phyloP scores from a whole-genome alignment of 1,139 yeast species.

The Nakaseomyces uthaithaninus region DNA sequence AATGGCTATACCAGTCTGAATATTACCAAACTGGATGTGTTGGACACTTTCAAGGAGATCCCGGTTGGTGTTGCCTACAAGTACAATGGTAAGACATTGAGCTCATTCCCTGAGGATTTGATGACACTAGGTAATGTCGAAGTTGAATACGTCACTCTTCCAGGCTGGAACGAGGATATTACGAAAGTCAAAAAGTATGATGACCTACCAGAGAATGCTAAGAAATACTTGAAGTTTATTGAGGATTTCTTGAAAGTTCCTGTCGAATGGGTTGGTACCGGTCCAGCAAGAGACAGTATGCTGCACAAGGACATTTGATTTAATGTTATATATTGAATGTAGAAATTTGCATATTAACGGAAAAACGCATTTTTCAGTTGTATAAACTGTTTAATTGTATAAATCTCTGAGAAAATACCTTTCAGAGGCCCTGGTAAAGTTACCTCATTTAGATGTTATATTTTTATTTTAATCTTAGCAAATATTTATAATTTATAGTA shows the following conservation, averaged over 20 bases:
- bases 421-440: no score
- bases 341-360: constrained; percentile 8
- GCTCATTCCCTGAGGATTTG: constrained; percentile 89
- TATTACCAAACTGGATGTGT: constrained; percentile 90
- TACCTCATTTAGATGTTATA: no score
- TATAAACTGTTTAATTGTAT: no score
- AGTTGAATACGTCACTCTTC: constrained; percentile 79
- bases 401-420: no score
- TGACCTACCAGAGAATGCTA: constrained; percentile 82
- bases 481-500: no score
- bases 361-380: constrained; percentile 1
- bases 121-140: constrained; percentile 75
- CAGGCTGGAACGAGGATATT: constrained; percentile 90
- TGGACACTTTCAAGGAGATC: constrained; percentile 82
- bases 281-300: constrained; percentile 92
- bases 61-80: constrained; percentile 79
- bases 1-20: constrained; percentile 93
- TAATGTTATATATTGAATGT: not conserved
- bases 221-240: constrained; percentile 71
- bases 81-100: constrained; percentile 63
- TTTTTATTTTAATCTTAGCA: no score
- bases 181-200: constrained; percentile 59
- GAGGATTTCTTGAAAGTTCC: constrained; percentile 81
- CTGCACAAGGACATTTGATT: constrained; percentile 33
- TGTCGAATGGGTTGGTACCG: constrained; percentile 96